Conservation (phyloP, 805 yeast species). For the Suhomyces pyralidae region DNA sequence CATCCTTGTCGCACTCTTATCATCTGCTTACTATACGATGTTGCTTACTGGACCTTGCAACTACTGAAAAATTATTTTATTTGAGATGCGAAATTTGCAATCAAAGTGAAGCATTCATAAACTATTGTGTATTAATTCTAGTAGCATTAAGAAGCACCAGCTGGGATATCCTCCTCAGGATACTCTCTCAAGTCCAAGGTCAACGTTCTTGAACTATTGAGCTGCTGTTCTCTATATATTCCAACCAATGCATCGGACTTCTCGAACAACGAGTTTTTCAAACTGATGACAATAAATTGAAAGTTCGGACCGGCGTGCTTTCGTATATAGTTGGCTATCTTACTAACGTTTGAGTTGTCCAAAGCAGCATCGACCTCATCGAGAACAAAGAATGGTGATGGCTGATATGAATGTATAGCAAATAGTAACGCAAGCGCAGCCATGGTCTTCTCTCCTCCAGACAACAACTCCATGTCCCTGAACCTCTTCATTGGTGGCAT, state of each 20-base stretch:
- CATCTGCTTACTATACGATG: background rate
- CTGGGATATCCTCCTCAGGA: constrained; percentile 31
- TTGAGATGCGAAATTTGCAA: constrained; percentile 1
- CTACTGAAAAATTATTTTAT: background rate
- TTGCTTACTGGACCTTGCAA: background rate
- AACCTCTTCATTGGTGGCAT: constrained; percentile 96
- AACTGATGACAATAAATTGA: constrained; percentile 90
- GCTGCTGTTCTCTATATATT: constrained; percentile 76
- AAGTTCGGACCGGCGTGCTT: constrained; percentile 71
- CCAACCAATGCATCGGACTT: constrained; percentile 90
- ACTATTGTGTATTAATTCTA: too few relatives aligned
- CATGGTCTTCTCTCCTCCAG: constrained; percentile 96
- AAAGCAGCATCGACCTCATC: constrained; percentile 99
- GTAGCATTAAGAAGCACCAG: background rate
- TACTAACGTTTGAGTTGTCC: constrained; percentile 82
- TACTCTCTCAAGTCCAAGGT: constrained; percentile 70
- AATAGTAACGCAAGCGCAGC: constrained; percentile 93
- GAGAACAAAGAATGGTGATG: constrained; percentile 92
- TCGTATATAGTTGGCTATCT: constrained; percentile 81
- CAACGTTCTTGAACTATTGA: constrained; percentile 68
- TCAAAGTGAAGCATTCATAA: background rate
- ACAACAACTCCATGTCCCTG: constrained; percentile 84
- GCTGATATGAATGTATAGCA: constrained; percentile 86
- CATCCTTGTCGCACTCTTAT: background rate
- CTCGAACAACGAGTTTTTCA: constrained; percentile 84